Evolutionary conservation across 2,329 filamentous ascomycete genomes (phyloP).

Genomic region (Massarina eburnea): DNA sequence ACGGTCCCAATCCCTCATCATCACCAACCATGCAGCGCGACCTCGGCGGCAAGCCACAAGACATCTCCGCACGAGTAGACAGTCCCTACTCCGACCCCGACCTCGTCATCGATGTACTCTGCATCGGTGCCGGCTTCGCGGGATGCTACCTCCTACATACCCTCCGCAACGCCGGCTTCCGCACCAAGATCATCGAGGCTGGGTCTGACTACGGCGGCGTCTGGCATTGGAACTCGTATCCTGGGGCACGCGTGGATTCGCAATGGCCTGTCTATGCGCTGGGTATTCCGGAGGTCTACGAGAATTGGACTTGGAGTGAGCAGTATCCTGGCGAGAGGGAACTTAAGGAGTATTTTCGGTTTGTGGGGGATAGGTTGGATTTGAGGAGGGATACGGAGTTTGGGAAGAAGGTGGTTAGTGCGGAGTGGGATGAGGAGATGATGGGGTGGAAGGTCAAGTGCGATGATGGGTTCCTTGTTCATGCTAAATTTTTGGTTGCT

Average conservation of each 20-base stretch:
- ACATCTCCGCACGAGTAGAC: background rate
- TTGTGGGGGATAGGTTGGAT: slow-evolving; percentile 55
- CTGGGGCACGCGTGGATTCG: slow-evolving; percentile 46
- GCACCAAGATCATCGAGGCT: slow-evolving; percentile 29
- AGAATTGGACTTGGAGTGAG: slow-evolving; percentile 54
- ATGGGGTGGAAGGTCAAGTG: slow-evolving; percentile 53
- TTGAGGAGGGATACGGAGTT: slow-evolving; percentile 47
- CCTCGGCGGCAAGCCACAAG: background rate
- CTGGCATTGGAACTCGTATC: slow-evolving; percentile 33
- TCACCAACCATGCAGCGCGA: slow-evolving; percentile 4
- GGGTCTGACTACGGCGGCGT: slow-evolving; percentile 38
- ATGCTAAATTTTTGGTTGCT: slow-evolving; percentile 52
- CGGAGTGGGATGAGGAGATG: slow-evolving; percentile 48
- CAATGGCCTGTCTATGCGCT: slow-evolving; percentile 46
- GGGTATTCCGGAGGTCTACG: slow-evolving; percentile 45
- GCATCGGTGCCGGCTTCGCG: slow-evolving; percentile 37
- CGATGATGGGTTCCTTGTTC: slow-evolving; percentile 49
- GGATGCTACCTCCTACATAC: slow-evolving; percentile 39
- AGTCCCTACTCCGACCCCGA: slow-evolving; percentile 3
- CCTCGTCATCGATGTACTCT: slow-evolving; percentile 15
- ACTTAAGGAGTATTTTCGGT: slow-evolving; percentile 57
- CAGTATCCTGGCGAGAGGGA: slow-evolving; percentile 54
- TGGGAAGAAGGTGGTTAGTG: slow-evolving; percentile 23
- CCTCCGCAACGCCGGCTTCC: slow-evolving; percentile 28
- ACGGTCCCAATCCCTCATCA: no score